phyloP scores from a whole-genome alignment of 2,329 filamentous ascomycete genomes.

The Calonectria naviculata region DNA sequence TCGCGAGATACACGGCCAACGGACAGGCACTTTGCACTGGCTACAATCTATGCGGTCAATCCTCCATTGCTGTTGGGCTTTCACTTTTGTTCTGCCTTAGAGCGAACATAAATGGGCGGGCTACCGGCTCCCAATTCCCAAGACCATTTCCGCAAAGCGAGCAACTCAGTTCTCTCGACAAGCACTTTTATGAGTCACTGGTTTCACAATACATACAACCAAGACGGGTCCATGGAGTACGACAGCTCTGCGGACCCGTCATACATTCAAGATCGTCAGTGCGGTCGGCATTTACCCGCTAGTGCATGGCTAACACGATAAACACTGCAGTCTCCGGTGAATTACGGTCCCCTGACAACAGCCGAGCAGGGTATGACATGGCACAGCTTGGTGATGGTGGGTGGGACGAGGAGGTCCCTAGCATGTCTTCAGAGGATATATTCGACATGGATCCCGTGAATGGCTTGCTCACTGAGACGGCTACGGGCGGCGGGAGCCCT shows the following conservation, averaged over 20 bases:
- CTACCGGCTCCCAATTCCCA: not conserved
- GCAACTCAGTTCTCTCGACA: constrained; percentile 1
- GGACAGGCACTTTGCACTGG: not conserved
- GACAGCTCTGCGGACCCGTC: constrained; percentile 27
- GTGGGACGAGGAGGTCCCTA: not conserved
- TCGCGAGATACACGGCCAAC: not conserved
- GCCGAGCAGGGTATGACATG: not conserved
- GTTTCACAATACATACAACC: constrained; percentile 1
- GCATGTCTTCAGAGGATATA: not conserved
- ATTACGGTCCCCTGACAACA: not conserved
- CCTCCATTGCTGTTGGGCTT: not conserved
- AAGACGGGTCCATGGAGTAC: constrained; percentile 28
- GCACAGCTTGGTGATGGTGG: not conserved
- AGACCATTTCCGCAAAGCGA: not conserved
- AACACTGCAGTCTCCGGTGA: not conserved
- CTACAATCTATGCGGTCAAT: not conserved
- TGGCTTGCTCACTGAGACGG: not conserved
- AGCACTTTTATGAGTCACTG: constrained; percentile 23
- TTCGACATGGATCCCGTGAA: not conserved
- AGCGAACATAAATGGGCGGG: constrained; percentile 26
- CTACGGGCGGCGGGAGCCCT: not conserved
- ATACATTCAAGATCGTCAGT: constrained; percentile 27
- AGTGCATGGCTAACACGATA: constrained; percentile 6
- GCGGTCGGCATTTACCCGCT: constrained; percentile 17
- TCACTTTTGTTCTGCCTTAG: not conserved